Evolutionary conservation across 2,329 filamentous ascomycete species (phyloP), one percentile per base, ranked within the genome.

Genomic region (Cytospora piceae): DNA sequence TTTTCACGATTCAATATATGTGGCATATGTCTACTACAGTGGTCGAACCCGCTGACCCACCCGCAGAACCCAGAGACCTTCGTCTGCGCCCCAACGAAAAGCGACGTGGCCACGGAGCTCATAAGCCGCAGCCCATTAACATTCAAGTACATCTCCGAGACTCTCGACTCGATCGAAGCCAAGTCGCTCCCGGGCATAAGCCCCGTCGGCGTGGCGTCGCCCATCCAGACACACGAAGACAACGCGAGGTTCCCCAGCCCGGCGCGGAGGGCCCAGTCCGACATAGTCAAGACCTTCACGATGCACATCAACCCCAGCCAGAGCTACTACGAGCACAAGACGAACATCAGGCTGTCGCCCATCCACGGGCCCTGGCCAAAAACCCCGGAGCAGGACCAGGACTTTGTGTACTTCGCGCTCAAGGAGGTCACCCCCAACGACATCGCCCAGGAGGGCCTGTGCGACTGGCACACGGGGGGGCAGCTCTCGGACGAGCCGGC

Each of bases 1-100:
- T 71, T 17, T 29, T 7, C 37, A 29, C 17, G 3, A 54, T 24
- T 11, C 20, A 11, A 4, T 24, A 22, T 14, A 20, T 24, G n/a
- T 11, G 46, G 9, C 5, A 8, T n/a, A 12, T 12, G n/a, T 24
- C 11, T 49, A 24, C n/a, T 3, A 49, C 46, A 24, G 8, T 14
- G 2, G 6, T 11, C 58, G 37, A 20, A 51, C 12, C 8, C 24
- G 31, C 32, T 11, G 20, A 52, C 32, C 15, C 9, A 58, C 56
- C 15, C 64, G 51, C 53, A 85, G 82, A 78, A 81, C 53, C 76
- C 79, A 31, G 78, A 79, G 27, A 80, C 81, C 27, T 87, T 85
- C 71, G 74, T 87, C 51, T 81, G 81, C 15, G 75, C 87, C 29
- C 79, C 83, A 22, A 77, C 75, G 56, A 78, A 76, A 22, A 71